Conservation (phyloP, 257 asterid genomes). For the Gynochthodes officinalis region DNA sequence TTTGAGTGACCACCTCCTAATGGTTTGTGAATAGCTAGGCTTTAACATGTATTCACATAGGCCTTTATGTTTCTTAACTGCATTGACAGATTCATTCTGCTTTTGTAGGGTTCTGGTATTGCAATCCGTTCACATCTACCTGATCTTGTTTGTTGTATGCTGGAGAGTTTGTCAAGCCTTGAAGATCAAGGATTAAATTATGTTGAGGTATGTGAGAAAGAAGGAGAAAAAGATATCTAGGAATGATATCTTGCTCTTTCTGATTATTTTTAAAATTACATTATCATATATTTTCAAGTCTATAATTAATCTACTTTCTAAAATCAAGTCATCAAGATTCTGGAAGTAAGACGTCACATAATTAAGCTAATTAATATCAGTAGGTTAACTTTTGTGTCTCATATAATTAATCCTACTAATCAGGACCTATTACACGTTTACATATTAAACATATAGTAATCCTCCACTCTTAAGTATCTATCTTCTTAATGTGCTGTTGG, state of each 20-base stretch:
- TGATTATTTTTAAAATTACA: neutral
- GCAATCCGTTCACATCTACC: slow-evolving; percentile 87
- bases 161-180: slow-evolving; percentile 97
- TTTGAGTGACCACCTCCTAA: neutral
- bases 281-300: neutral
- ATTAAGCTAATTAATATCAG: neutral
- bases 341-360: neutral
- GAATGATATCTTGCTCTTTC: neutral
- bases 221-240: neutral
- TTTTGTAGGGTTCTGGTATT: slow-evolving; percentile 81
- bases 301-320: neutral
- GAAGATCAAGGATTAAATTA: slow-evolving; percentile 98
- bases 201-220: slow-evolving; percentile 62
- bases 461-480: neutral
- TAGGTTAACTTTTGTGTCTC: neutral
- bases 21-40: neutral
- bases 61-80: neutral
- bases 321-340: neutral
- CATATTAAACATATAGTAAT: neutral
- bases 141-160: slow-evolving; percentile 97
- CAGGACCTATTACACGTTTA: neutral
- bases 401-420: neutral
- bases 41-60: neutral
- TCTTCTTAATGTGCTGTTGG: slow-evolving; percentile 10
- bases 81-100: slow-evolving; percentile 12